Percentiles rank a stretch among this genome's conserved stretches.
phyloP scores from a whole-genome alignment of 2,329 filamentous ascomycete species.

The Aspergillus luchuensis region DNA sequence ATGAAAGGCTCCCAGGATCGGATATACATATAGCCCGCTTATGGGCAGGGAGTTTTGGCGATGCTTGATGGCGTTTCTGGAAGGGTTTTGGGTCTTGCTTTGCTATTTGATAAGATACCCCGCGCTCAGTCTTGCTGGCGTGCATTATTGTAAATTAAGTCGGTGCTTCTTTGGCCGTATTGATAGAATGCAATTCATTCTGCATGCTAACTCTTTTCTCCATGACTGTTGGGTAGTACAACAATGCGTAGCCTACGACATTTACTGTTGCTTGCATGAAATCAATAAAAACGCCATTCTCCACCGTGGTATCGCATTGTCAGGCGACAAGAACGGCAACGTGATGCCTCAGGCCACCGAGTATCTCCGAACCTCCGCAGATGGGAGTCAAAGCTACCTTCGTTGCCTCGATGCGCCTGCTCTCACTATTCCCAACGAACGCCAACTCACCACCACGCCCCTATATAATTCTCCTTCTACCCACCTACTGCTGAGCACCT shows the following conservation, averaged over 20 bases:
- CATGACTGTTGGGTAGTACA: neutral
- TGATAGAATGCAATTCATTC: neutral
- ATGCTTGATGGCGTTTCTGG: slow-evolving; percentile 13
- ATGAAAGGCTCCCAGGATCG: neutral
- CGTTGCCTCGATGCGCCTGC: slow-evolving; percentile 8
- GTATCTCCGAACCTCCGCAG: slow-evolving; percentile 4
- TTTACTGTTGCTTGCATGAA: neutral
- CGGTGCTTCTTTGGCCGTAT: neutral
- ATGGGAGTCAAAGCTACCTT: slow-evolving; percentile 7
- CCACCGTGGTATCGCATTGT: neutral
- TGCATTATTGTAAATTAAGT: slow-evolving; percentile 1
- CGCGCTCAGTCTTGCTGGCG: slow-evolving; percentile 8
- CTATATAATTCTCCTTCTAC: neutral
- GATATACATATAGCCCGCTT: no score
- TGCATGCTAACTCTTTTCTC: neutral
- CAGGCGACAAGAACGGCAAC: neutral
- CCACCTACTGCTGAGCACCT: slow-evolving; percentile 9
- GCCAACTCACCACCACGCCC: slow-evolving; percentile 5
- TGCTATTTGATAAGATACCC: slow-evolving; percentile 36
- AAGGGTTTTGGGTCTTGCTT: slow-evolving; percentile 9
- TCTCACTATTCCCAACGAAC: neutral
- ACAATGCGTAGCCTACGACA: neutral
- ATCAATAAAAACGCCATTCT: no score
- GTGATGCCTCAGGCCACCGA: slow-evolving; percentile 29
- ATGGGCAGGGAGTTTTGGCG: neutral